These are phyloP conservation scores for Globisporangium okanoganense DNA, from an alignment of 352 stramenopile species.

Conservation along the genomic window DNA sequence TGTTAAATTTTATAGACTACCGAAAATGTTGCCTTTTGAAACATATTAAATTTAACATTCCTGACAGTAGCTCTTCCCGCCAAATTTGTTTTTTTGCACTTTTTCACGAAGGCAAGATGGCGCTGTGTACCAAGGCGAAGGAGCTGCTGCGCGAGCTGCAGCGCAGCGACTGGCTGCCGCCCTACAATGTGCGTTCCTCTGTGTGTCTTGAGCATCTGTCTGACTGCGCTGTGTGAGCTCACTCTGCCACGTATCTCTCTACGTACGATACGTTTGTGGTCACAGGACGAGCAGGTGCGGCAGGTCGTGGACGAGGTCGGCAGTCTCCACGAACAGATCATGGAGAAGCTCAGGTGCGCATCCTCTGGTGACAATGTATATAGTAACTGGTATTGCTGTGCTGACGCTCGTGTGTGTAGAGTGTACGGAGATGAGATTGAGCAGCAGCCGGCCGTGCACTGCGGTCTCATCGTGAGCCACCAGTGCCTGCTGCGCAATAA, in stretches of 20 bases:
- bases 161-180: constrained; percentile 89
- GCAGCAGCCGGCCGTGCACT: constrained; percentile 59
- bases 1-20: too few relatives aligned
- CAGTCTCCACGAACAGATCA: constrained; percentile 65
- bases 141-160: constrained; percentile 88
- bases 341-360: constrained; percentile 61
- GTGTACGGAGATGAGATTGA: constrained; percentile 60
- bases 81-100: too few relatives aligned
- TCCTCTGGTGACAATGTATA: background rate
- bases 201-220: background rate
- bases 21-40: too few relatives aligned
- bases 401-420: constrained; percentile 24
- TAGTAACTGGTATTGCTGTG: too few relatives aligned
- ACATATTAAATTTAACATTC: too few relatives aligned
- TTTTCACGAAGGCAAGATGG: too few relatives aligned
- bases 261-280: background rate
- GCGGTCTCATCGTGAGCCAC: constrained; percentile 84
- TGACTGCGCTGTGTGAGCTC: background rate
- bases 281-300: constrained; percentile 76
- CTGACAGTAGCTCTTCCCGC: too few relatives aligned
- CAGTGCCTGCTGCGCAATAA: constrained; percentile 90
- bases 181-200: constrained; percentile 80
- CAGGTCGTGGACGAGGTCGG: constrained; percentile 77
- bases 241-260: background rate
- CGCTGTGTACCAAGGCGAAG: constrained; percentile 70